Evolutionary conservation across 345 rosid species (phyloP), one percentile per base, ranked within the genome.

Genomic region (Populus deltoides): DNA sequence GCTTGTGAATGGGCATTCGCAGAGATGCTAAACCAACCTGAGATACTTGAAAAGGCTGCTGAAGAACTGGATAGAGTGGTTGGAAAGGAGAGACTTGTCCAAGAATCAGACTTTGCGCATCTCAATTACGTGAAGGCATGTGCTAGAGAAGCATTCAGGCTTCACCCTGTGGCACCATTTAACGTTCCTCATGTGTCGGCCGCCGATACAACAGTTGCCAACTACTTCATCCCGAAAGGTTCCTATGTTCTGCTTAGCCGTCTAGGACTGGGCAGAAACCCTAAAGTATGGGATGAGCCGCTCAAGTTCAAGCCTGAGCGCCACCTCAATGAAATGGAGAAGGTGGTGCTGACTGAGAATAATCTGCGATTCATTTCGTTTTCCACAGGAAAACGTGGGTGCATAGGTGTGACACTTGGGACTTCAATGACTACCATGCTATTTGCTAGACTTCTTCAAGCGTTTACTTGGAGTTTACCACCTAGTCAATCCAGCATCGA

Each of bases 171-270:
- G 0, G 82, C 83, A 0, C 78, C 89, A 0, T 90, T 90, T 78
- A 88, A 84, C 35, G 53, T 81, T 27, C 91, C 93, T 27, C 93
- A 89, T 25, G 87, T 82, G 29, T 77, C 90, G 0, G 47, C 43
- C 0, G 38, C 53, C 0, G 89, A 90, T 9, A 6, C 87, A 2
- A 65, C 51, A 8, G 75, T 90, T 5, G 85, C 83, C 7, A 77
- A 74, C 18, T 89, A 87, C 80, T 85, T 86, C 68, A 90, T 90
- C 70, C 90, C 92, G 0, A 89, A 90, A 33, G 93, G 89, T 7
- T 87, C 90, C 15, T 89, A 86, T 24, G 38, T 84, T 1, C 2
- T 87, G 33, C 78, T 90, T 0, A 85, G 88, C 61, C 87, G 92
- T 2, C 18, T 57, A 5, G 91, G 83, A 10, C 77, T 89, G 3